Base-by-base conservation (phyloP, 495 filamentous ascomycete species). In the Aspergillus campestris region DNA sequence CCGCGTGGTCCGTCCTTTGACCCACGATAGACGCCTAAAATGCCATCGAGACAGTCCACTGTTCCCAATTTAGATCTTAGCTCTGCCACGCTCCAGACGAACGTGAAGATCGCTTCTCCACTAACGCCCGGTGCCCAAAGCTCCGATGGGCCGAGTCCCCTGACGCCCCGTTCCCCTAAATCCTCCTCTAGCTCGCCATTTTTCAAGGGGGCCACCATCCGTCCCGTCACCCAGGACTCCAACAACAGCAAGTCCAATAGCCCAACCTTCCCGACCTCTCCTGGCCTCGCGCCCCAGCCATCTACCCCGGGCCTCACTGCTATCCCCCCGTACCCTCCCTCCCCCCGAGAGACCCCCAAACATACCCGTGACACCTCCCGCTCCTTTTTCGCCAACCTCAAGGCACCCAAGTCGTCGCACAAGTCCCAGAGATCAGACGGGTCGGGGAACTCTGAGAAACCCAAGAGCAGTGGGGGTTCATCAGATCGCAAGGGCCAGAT, bases 361-460 rank as follows among this genome's bases (percentile, higher is more conserved):
- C 76, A 75, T 45, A 53, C 59, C n/a, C 67, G 75, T 44, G 77
- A 79, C 44, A 58, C 66, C 5, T 79, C 77, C 7, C 73, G 65
- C 43, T 74, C 74, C 3, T 77, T 81, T 36, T 82, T 82, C 47
- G 65, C 74, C 15, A 79, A 69, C 40, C 60, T 78, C 44, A 75
- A 75, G 46, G 73, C 74, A 15, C 70, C 76, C 0, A 80, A 75
- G 41, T 72, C 74, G 8, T 79, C 77, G 0, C 71, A 72, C 28
- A 60, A 55, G 33, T 35, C 63, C 34, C 66, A 66, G 28, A 56
- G 58, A 31, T 73, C 67, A 34, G 68, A 73, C 39, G 56, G 65
- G 42, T 71, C 70, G 1, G 57, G 55, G 2, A 55, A 66, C 34
- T 69, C 64, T 3, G 68, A 71, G 6, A 65, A 57, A 7, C 59